Base-by-base conservation (phyloP, 768 basidiomycete genomes). In the Boletus vinaceobasis region DNA sequence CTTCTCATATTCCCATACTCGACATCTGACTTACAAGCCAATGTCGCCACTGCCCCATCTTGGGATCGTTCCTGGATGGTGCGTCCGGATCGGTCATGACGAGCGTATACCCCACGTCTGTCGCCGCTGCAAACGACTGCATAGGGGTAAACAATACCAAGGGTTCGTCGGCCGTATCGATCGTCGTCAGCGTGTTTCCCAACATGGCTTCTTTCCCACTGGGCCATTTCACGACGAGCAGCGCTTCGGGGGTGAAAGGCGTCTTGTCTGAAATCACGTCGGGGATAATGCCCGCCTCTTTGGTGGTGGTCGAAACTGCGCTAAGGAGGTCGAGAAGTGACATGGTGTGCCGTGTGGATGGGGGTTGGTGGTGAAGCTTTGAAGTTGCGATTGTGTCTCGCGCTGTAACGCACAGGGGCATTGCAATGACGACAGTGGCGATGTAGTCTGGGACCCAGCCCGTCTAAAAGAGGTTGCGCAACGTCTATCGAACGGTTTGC, bases 1-100 rank as follows among this genome's bases (percentile, higher is more conserved):
- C 5, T 26, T 10, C 4, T 15, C 33, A 14, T 31, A 11, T 21
- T 13, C 7, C 21, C 36, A 31, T 14, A 29, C 2, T n/a, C 13
- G 17, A 23, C 13, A 19, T 29, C 32, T 14, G 1, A 60, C 75
- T 64, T 56, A 83, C 80, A 35, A 84, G 68, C 82, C 81, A 83
- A 53, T 84, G 83, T 43, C 82, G 74, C 73, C 79, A 84, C 56
- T 82, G 64, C 1, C 77, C 71, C 63, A 71, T 80, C 59, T 74
- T 79, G 1, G 79, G 80, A 36, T 80, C 73, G 7, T 57, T 64
- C 43, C 77, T 68, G 1, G 79, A 81, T 0, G 82, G 83, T 4
- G 83, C 83, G 54, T 84, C 83, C 2, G 82, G 83, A 60, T 84
- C 83, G 4, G 77, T 77, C 79, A 83, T 77, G 33, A 81, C 78